These are phyloP conservation scores for Trifolium pratense DNA, from an alignment of 306 rosid species.

Conservation along the genomic window DNA sequence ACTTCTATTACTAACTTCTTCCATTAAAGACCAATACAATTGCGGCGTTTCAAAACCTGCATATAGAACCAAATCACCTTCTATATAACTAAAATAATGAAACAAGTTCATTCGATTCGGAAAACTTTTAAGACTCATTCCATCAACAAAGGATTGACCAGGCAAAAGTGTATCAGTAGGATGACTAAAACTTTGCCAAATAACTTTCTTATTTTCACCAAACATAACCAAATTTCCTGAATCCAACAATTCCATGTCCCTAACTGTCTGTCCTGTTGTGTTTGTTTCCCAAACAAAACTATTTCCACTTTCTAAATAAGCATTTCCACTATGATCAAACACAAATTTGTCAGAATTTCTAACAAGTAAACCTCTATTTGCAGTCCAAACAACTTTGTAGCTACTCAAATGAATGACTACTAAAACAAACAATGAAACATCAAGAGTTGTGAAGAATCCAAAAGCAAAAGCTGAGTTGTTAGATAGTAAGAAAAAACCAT, in stretches of 20 bases:
- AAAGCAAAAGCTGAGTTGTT: constrained; percentile 65
- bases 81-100: constrained; percentile 56
- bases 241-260: constrained; percentile 61
- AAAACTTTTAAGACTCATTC: constrained; percentile 74
- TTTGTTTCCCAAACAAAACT: constrained; percentile 69
- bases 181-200: constrained; percentile 87
- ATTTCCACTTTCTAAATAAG: constrained; percentile 48
- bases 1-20: constrained; percentile 49
- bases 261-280: constrained; percentile 53
- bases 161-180: constrained; percentile 90
- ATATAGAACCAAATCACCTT: constrained; percentile 73
- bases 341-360: constrained; percentile 61
- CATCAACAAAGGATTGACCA: constrained; percentile 70
- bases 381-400: constrained; percentile 70
- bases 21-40: constrained; percentile 74
- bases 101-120: constrained; percentile 59
- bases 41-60: constrained; percentile 71
- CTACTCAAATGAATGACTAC: constrained; percentile 63
- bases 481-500: constrained; percentile 72
- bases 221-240: constrained; percentile 76
- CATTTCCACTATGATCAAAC: constrained; percentile 65
- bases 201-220: constrained; percentile 44
- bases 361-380: constrained; percentile 72
- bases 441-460: constrained; percentile 66
- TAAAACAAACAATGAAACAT: constrained; percentile 67